phyloP scores from a whole-genome alignment of 139 green algal genomes.

The Closterium sp. region DNA sequence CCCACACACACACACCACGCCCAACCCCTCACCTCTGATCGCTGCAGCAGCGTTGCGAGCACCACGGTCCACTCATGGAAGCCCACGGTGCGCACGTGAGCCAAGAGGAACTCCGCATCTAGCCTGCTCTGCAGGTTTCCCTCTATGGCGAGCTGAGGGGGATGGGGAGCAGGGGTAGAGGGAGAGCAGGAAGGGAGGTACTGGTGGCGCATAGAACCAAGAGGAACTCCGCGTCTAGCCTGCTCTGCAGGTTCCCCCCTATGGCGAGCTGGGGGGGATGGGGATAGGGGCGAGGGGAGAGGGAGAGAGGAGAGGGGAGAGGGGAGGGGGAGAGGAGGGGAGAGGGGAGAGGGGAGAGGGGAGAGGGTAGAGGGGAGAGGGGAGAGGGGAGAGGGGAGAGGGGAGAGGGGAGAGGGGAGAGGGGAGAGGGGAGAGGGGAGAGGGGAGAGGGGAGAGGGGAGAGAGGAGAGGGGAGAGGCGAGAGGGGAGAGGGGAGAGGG shows the following conservation, averaged over 20 bases:
- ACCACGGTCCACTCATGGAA: slow-evolving; percentile 51
- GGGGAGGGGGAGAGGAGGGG: not conserved
- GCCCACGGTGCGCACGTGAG: slow-evolving; percentile 40
- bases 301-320: not conserved
- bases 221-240: slow-evolving; percentile 45
- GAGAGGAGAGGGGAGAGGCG: too few relatives aligned
- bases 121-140: not conserved
- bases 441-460: too few relatives aligned
- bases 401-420: too few relatives aligned
- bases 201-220: slow-evolving; percentile 21
- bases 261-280: too few relatives aligned
- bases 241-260: not conserved
- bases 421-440: too few relatives aligned
- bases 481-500: too few relatives aligned
- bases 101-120: slow-evolving; percentile 48
- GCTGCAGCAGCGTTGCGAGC: slow-evolving; percentile 45
- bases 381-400: too few relatives aligned
- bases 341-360: too few relatives aligned
- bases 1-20: not conserved
- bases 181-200: not conserved
- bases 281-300: too few relatives aligned
- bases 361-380: too few relatives aligned
- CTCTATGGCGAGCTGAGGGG: not conserved
- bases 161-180: too few relatives aligned
- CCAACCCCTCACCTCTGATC: not conserved